phyloP scores from a whole-genome alignment of 2,329 filamentous ascomycete genomes.

The Xylaria sp. region DNA sequence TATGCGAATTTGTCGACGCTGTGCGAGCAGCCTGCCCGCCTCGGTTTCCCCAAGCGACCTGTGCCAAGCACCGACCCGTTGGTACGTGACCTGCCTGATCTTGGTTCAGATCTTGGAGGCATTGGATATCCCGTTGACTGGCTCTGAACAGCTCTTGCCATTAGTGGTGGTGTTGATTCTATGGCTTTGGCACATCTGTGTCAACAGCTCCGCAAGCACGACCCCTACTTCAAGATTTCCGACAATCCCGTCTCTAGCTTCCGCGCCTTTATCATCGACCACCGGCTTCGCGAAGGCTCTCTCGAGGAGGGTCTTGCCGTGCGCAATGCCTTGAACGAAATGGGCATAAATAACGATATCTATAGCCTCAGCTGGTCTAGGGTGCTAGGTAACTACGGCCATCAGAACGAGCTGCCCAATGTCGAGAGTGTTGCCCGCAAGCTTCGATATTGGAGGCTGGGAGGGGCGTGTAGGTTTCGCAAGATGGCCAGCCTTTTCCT shows the following conservation, averaged over 20 bases:
- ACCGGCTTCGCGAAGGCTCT: conserved; percentile 58
- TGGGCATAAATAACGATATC: conserved; percentile 40
- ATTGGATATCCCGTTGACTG: neutral
- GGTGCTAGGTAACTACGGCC: conserved; percentile 29
- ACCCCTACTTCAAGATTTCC: conserved; percentile 43
- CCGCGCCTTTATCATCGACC: conserved; percentile 58
- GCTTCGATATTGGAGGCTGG: conserved; percentile 73
- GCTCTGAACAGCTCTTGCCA: conserved; percentile 66
- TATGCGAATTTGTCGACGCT: conserved; percentile 50
- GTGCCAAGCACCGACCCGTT: conserved; percentile 42
- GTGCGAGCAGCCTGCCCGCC: conserved; percentile 53
- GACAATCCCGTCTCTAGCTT: conserved; percentile 49
- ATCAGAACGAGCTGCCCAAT: conserved; percentile 55
- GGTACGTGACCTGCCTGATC: conserved; percentile 39
- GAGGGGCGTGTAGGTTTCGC: conserved; percentile 56
- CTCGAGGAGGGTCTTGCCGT: conserved; percentile 55
- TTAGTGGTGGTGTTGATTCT: conserved; percentile 96
- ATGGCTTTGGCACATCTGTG: conserved; percentile 89
- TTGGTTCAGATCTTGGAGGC: neutral
- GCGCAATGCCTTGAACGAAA: conserved; percentile 32
- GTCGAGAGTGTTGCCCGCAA: conserved; percentile 78
- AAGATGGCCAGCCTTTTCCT: conserved; percentile 67
- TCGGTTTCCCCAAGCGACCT: conserved; percentile 49
- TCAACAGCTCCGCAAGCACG: conserved; percentile 45
- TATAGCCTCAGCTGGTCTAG: conserved; percentile 54